Base-by-base conservation (phyloP, 208 protist species). In the Leptomonas pyrrhocoris region DNA sequence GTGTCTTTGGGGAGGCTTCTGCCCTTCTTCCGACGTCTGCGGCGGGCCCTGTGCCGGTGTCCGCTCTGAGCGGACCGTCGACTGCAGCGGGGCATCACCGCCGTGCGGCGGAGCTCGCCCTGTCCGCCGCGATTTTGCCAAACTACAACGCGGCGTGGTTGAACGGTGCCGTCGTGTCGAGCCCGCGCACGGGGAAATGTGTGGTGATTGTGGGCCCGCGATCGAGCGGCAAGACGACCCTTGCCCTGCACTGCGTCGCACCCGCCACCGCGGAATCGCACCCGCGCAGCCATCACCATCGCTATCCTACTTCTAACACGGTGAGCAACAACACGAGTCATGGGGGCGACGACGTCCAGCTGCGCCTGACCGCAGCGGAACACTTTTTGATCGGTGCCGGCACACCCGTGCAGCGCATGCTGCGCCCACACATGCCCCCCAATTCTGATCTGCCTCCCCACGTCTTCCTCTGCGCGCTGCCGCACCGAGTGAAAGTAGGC, bases 211-310 rank as follows among this genome's bases (percentile, higher is more conserved):
- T 90, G 19, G 88, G 88, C 0, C 80, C 74, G 45, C 77, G 75
- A n/a, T 38, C 38, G 46, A 80, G 79, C 55, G 88, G 88, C 5
- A 94, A 94, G 74, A 94, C 88, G 0, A 94, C 88, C 2, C 79
- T 94, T 23, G 88, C 88, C 19, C 72, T 94, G n/a, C 88, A 94
- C 74, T 87, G 81, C 51, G 68, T 90, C 7, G 68, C 79, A 19
- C 43, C 75, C 1, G 54, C 56, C 9, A 19, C 56, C 13, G 54
- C 19, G 45, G 38, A 42, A 42, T 42, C 38, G 38, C 38, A 36
- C 13, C 48, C 2, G 5, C 38, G 48, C 7, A n/a, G n/a, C n/a
- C n/a, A n/a, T n/a, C n/a, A n/a, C n/a, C n/a, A n/a, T n/a, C n/a
- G n/a, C n/a, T n/a, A n/a, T n/a, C n/a, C n/a, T n/a, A n/a, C n/a